These are phyloP conservation scores for Metrosideros polymorpha DNA, from an alignment of 441 rosid species.

Conservation along the genomic window DNA sequence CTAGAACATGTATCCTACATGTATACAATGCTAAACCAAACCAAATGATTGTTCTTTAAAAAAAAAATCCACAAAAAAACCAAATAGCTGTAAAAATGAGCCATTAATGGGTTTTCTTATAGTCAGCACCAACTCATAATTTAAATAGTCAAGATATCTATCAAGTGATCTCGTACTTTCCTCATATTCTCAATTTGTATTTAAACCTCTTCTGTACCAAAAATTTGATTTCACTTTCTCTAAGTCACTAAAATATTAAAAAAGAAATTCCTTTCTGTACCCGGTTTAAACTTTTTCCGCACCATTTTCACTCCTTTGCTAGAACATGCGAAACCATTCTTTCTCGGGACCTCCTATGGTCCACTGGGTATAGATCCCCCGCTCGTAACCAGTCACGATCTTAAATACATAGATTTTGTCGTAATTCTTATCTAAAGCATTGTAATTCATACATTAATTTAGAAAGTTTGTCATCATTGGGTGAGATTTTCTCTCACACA, in stretches of 20 bases:
- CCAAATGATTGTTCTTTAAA: background rate
- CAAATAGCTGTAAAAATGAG: too few relatives aligned
- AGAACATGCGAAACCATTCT: background rate
- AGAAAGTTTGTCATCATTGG: background rate
- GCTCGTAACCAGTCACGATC: background rate
- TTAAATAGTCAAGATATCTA: too few relatives aligned
- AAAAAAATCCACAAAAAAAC: background rate
- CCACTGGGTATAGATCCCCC: background rate
- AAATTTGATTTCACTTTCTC: background rate
- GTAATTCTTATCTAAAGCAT: background rate
- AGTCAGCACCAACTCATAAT: too few relatives aligned
- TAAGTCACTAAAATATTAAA: background rate
- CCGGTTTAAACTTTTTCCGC: background rate
- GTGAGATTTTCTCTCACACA: background rate
- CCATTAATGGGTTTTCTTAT: too few relatives aligned
- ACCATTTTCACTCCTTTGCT: background rate
- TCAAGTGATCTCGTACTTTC: too few relatives aligned
- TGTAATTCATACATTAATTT: background rate
- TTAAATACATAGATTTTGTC: background rate
- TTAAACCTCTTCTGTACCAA: too few relatives aligned
- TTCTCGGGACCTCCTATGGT: background rate
- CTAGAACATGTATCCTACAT: background rate
- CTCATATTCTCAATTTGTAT: too few relatives aligned
- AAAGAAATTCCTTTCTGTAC: background rate
- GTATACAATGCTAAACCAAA: background rate